Base-by-base conservation (phyloP, 2,329 filamentous ascomycete species). In the Penicillium sp. region DNA sequence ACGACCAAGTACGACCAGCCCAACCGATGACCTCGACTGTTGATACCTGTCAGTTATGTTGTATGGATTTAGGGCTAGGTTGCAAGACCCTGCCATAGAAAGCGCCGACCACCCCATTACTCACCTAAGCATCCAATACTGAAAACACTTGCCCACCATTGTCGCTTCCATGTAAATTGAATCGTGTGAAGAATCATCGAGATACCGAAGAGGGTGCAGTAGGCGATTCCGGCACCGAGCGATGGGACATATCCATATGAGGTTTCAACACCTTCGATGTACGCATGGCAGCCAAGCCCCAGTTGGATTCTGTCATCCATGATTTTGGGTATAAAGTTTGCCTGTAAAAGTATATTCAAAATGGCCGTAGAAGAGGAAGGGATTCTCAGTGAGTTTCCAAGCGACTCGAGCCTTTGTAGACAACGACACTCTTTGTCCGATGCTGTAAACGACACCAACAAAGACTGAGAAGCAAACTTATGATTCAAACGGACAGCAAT, bases 1-100 rank as follows among this genome's bases (percentile, higher is more conserved):
- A 66, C 9, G 79, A 79, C 77, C 78, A 81, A 3, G 77, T 74
- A 31, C 80, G 73, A 11, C 72, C 79, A 2, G 71, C 74, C 80
- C 79, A 82, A 32, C 80, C 80, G 42, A 81, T 67, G 9, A 79
- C 56, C 58, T 81, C 79, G 29, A 59, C 69, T 71, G 53, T 59
- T 29, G 45, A 29, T 43, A 31, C n/a, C 36, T 45, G 27, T 54
- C 18, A 21, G 42, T 52, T 34, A 13, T 34, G 18, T n/a, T 21
- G 32, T 22, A 27, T 13, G 16, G 5, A 45, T 24, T 29, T 54
- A 45, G 52, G 47, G 51, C 29, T 38, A 16, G 39, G 21, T 11
- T n/a, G 31, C 22, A 47, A 16, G n/a, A 13, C 39, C n/a, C 5
- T 24, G 22, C 13, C 27, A 1, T 29, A 34, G 38, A 40, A 39